Evolutionary conservation across 495 filamentous ascomycete species (phyloP).

Genomic region (Chaetomium tenue): DNA sequence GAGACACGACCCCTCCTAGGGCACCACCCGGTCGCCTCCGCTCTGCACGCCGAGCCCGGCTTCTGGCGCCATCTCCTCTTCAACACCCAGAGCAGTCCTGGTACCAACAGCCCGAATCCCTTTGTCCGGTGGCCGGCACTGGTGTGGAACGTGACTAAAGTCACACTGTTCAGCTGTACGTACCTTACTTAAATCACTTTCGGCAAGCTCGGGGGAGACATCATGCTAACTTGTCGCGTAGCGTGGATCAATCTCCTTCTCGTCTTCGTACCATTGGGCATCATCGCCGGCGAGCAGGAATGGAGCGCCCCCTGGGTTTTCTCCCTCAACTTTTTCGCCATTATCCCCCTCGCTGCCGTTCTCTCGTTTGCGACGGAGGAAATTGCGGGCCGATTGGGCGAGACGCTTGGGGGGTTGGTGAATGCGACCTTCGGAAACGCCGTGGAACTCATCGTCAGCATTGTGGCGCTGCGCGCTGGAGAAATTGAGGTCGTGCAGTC

Average conservation of each 20-base stretch:
- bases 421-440: slow-evolving; percentile 98
- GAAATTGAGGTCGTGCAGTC: slow-evolving; percentile 95
- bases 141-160: slow-evolving; percentile 50
- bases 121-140: slow-evolving; percentile 60
- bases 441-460: slow-evolving; percentile 96
- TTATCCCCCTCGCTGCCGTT: slow-evolving; percentile 87
- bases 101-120: slow-evolving; percentile 46
- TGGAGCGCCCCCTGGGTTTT: slow-evolving; percentile 81
- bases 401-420: slow-evolving; percentile 86
- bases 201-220: not conserved
- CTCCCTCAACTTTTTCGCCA: slow-evolving; percentile 89
- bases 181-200: slow-evolving; percentile 17
- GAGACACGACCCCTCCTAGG: slow-evolving; percentile 21
- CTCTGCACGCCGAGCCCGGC: slow-evolving; percentile 13
- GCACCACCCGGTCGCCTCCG: slow-evolving; percentile 3
- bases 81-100: slow-evolving; percentile 46
- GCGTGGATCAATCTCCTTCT: slow-evolving; percentile 84
- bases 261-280: slow-evolving; percentile 86
- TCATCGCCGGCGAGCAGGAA: slow-evolving; percentile 67
- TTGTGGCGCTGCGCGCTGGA: slow-evolving; percentile 79
- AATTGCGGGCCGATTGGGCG: slow-evolving; percentile 75
- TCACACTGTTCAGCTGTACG: slow-evolving; percentile 56
- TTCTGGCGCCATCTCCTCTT: slow-evolving; percentile 45
- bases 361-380: slow-evolving; percentile 96
- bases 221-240: slow-evolving; percentile 26